These are phyloP conservation scores for Candida neerlandica DNA, from an alignment of 1,139 yeast species.

Conservation along the genomic window DNA sequence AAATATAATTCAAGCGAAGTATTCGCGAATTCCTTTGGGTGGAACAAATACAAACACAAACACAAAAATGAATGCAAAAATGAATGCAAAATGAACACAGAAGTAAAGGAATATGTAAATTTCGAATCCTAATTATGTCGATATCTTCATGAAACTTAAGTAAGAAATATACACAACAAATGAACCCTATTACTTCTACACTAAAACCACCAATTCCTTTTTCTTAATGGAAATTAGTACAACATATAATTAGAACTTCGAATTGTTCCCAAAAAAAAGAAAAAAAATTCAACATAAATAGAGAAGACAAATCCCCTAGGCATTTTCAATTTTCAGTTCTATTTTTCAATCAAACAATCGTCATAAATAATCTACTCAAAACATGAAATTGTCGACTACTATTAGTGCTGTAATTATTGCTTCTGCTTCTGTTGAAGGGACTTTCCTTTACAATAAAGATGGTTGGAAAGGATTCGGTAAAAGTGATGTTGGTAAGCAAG, in stretches of 20 bases:
- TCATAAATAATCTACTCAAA: not conserved
- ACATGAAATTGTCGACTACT: constrained; percentile 1
- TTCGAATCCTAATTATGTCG: not conserved
- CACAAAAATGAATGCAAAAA: too few relatives aligned
- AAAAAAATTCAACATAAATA: too few relatives aligned
- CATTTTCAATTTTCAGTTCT: not conserved
- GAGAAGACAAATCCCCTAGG: not conserved
- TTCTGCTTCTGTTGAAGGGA: not conserved
- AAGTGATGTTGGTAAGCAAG: not conserved
- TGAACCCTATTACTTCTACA: not conserved
- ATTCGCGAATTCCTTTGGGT: too few relatives aligned
- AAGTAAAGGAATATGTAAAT: not conserved
- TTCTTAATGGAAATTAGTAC: too few relatives aligned
- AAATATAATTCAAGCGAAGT: not conserved
- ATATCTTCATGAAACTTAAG: constrained; percentile 1
- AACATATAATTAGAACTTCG: too few relatives aligned
- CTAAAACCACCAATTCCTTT: not conserved
- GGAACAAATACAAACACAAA: too few relatives aligned
- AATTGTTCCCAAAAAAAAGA: too few relatives aligned
- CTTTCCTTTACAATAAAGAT: not conserved
- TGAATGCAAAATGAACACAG: too few relatives aligned
- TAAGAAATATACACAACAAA: not conserved
- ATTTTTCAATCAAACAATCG: not conserved
- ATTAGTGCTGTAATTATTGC: constrained; percentile 1
- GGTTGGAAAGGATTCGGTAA: not conserved